A percentile compares a stretch with the other conserved stretches of the same genome.
phyloP scores from a whole-genome alignment of 345 rosid genomes.

The Schrenkiella parvula region DNA sequence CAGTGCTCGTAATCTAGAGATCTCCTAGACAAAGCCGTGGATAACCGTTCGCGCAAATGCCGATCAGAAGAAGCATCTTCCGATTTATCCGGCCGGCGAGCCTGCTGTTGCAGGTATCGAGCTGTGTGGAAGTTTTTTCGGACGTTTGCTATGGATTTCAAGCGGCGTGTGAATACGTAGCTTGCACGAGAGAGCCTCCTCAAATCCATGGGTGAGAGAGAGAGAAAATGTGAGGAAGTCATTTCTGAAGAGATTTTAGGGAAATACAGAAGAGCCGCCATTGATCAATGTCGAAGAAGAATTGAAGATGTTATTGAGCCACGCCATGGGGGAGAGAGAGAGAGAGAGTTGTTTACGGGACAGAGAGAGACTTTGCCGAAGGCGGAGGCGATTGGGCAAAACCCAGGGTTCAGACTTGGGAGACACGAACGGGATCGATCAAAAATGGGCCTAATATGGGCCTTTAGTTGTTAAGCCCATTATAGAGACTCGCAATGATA shows the following conservation, averaged over 20 bases:
- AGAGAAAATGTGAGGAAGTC: background rate
- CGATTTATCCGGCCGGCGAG: conserved; percentile 13
- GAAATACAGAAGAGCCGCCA: conserved; percentile 20
- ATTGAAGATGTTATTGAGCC: conserved; percentile 37
- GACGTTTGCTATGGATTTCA: conserved; percentile 31
- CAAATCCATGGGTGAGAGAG: conserved; percentile 49
- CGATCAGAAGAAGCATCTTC: conserved; percentile 28
- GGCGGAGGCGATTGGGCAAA: conserved; percentile 34
- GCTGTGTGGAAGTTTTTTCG: conserved; percentile 17
- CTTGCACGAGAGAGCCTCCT: conserved; percentile 40
- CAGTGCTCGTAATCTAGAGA: conserved; percentile 52
- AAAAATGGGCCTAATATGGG: background rate
- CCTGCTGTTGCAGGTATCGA: conserved; percentile 21
- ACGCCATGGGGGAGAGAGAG: conserved; percentile 24
- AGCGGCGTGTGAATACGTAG: conserved; percentile 34
- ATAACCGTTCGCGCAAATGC: conserved; percentile 36
- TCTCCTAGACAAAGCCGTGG: conserved; percentile 48
- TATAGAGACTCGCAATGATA: background rate
- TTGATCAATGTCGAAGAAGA: conserved; percentile 7
- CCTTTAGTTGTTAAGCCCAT: background rate
- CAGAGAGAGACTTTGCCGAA: background rate
- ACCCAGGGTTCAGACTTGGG: conserved; percentile 32
- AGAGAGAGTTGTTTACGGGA: conserved; percentile 18
- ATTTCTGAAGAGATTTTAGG: conserved; percentile 5
- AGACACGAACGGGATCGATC: conserved; percentile 1